phyloP scores from a whole-genome alignment of 495 filamentous ascomycete species.

The Chaetomium tenue region DNA sequence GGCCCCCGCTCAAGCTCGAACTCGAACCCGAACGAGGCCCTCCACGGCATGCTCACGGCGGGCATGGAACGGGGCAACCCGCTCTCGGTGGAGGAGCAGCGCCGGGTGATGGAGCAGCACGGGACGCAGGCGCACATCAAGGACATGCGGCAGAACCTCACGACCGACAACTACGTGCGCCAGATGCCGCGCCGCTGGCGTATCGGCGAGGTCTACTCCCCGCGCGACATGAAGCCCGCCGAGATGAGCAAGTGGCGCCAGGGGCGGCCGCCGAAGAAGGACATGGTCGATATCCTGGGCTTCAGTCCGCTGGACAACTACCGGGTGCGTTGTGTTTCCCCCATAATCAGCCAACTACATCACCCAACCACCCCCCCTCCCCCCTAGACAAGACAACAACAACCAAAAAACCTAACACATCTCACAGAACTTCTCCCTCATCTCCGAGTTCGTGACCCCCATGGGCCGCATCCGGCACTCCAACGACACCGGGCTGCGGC shows the following conservation, averaged over 20 bases:
- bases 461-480: constrained; percentile 82
- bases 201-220: constrained; percentile 81
- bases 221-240: constrained; percentile 73
- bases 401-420: constrained; percentile 12
- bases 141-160: constrained; percentile 19
- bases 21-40: constrained; percentile 8
- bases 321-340: constrained; percentile 56
- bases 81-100: constrained; percentile 7
- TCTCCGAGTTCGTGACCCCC: constrained; percentile 81
- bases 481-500: constrained; percentile 71
- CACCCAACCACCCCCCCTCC: too few relatives aligned
- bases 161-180: constrained; percentile 38
- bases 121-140: constrained; percentile 7
- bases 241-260: constrained; percentile 68
- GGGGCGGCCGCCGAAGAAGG: constrained; percentile 47
- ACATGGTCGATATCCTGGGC: constrained; percentile 77
- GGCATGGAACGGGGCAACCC: constrained; percentile 9
- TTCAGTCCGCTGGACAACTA: constrained; percentile 82
- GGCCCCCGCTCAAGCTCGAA: background rate
- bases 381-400: too few relatives aligned
- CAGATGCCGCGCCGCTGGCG: constrained; percentile 60
- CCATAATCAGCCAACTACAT: background rate
- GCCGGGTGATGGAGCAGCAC: constrained; percentile 14
- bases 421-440: constrained; percentile 81
- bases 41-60: background rate